Percentiles rank a stretch among this genome's conserved stretches.
Conservation (phyloP, 116 monocot genomes). For the Phalaenopsis hybrid region DNA sequence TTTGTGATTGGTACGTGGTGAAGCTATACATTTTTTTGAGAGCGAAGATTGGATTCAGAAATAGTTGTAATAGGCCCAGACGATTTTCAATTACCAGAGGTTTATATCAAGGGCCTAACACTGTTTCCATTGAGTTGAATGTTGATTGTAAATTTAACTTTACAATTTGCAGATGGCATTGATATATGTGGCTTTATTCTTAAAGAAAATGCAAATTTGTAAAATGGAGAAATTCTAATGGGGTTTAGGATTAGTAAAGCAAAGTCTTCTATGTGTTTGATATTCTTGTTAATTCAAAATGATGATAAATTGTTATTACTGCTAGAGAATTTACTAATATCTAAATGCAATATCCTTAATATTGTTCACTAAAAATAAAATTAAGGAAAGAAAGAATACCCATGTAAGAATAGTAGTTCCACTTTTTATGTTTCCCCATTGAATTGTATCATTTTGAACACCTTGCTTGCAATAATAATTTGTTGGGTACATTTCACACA, state of each 20-base stretch:
- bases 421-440: too few species aligned
- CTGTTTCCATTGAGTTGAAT: neutral
- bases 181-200: neutral
- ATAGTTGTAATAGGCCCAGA: neutral
- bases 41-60: neutral
- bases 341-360: too few species aligned
- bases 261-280: neutral
- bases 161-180: neutral
- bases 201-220: neutral
- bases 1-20: neutral
- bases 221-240: neutral
- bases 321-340: neutral
- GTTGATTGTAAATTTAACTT: neutral
- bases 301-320: neutral
- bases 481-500: too few species aligned
- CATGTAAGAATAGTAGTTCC: too few species aligned
- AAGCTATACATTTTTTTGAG: neutral
- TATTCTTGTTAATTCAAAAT: neutral
- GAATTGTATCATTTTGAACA: too few species aligned
- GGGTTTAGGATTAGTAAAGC: neutral
- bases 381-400: too few species aligned
- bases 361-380: too few species aligned
- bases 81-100: neutral
- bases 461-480: too few species aligned
- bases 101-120: neutral